Conservation (phyloP, 345 rosid species). For the Eucalyptus camaldulensis region DNA sequence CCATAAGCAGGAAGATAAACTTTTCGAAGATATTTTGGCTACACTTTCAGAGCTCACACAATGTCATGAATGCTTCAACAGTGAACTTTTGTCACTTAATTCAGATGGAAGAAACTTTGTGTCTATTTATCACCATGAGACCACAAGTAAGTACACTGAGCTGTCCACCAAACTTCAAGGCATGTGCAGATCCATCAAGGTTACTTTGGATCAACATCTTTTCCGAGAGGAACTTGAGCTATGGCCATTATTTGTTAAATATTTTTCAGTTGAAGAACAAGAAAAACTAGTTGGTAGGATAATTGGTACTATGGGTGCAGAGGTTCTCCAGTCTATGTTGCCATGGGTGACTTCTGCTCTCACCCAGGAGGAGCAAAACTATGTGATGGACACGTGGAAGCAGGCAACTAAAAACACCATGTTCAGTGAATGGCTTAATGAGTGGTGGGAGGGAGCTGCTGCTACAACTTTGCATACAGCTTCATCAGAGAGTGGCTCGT, state of each 20-base stretch:
- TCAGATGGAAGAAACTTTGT: conserved; percentile 3
- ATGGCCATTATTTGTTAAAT: conserved; percentile 74
- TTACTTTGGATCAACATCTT: conserved; percentile 76
- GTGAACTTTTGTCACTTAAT: not conserved
- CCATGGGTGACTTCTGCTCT: conserved; percentile 96
- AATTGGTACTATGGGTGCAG: conserved; percentile 89
- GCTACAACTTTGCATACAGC: conserved; percentile 29
- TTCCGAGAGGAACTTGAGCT: conserved; percentile 78
- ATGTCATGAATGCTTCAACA: conserved; percentile 37
- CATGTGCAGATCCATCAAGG: conserved; percentile 86
- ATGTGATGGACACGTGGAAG: conserved; percentile 96
- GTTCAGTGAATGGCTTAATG: conserved; percentile 91
- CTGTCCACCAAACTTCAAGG: conserved; percentile 83
- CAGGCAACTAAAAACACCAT: conserved; percentile 93
- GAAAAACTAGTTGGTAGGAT: conserved; percentile 84
- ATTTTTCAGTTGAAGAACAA: conserved; percentile 78
- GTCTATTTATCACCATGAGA: not conserved
- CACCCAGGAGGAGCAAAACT: conserved; percentile 73
- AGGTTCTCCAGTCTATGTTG: conserved; percentile 84
- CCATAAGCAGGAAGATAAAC: conserved; percentile 85
- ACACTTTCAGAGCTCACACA: conserved; percentile 59
- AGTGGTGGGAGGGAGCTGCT: conserved; percentile 52
- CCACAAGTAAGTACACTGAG: conserved; percentile 28
- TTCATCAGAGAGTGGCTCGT: conserved; percentile 25
- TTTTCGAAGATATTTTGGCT: conserved; percentile 70